A percentile compares a stretch with the other conserved stretches of the same genome.
phyloP scores from a whole-genome alignment of 164 flowering plant genomes.

The Berberis vulgaris region DNA sequence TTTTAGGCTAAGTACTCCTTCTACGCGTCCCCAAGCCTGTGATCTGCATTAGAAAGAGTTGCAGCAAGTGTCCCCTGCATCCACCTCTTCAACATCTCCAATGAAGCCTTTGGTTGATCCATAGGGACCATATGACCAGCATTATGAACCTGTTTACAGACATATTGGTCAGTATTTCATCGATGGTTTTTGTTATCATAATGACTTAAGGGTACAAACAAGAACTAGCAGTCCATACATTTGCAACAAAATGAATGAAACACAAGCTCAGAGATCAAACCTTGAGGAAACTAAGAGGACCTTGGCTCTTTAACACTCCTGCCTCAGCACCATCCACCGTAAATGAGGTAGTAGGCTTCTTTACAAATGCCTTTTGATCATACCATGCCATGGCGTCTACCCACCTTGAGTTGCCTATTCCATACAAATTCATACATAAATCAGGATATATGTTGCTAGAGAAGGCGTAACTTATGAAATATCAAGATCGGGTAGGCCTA shows the following conservation, averaged over 20 bases:
- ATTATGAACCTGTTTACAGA: too few species aligned
- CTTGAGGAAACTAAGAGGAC: slow-evolving; percentile 81
- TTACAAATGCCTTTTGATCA: slow-evolving; percentile 56
- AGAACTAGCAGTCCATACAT: not conserved
- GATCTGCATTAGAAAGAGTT: too few species aligned
- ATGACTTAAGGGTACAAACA: not conserved
- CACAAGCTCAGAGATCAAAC: slow-evolving; percentile 13
- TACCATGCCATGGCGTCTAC: slow-evolving; percentile 91
- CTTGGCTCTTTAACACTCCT: not conserved
- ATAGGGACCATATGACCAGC: too few species aligned
- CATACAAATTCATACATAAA: not conserved
- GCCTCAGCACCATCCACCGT: not conserved
- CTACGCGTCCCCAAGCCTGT: not conserved
- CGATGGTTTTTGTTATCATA: too few species aligned
- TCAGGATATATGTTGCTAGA: too few species aligned
- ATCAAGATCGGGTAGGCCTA: not conserved
- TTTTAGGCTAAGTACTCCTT: too few species aligned
- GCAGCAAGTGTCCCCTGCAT: not conserved
- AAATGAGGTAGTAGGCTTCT: slow-evolving; percentile 42
- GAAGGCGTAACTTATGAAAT: not conserved
- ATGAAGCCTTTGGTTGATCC: not conserved
- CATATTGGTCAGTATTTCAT: too few species aligned
- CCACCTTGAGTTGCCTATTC: slow-evolving; percentile 27
- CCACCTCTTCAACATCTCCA: not conserved
- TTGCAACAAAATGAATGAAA: not conserved